These are phyloP conservation scores for Suillus clintonianus DNA, from an alignment of 768 basidiomycete species.

Conservation along the genomic window DNA sequence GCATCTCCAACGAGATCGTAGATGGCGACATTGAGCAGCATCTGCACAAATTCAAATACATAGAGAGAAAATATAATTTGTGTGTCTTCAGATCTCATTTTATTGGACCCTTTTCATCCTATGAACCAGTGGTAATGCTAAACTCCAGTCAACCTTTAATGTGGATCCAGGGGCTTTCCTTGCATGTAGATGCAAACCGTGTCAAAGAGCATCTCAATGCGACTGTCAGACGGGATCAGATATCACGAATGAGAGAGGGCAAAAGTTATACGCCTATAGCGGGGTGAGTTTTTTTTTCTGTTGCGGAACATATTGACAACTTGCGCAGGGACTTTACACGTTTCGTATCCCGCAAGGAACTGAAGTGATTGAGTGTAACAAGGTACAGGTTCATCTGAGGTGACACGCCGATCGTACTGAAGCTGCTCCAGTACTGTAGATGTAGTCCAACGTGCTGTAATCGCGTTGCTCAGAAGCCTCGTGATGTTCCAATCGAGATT, in stretches of 20 bases:
- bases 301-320: slow-evolving; percentile 1
- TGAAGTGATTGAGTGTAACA: slow-evolving; percentile 69
- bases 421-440: slow-evolving; percentile 40
- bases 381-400: slow-evolving; percentile 35
- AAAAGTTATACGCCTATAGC: slow-evolving; percentile 45
- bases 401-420: neutral
- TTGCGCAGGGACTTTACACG: slow-evolving; percentile 48
- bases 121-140: slow-evolving; percentile 11
- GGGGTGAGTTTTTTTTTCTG: slow-evolving; percentile 28
- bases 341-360: slow-evolving; percentile 43
- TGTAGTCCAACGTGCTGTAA: slow-evolving; percentile 53
- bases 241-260: slow-evolving; percentile 29
- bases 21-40: slow-evolving; percentile 43
- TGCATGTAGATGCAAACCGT: slow-evolving; percentile 45
- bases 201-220: slow-evolving; percentile 39
- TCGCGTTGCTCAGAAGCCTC: slow-evolving; percentile 60
- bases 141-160: slow-evolving; percentile 19
- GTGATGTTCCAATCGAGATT: slow-evolving; percentile 60
- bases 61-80: slow-evolving; percentile 55
- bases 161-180: slow-evolving; percentile 38
- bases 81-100: slow-evolving; percentile 29
- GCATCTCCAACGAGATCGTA: slow-evolving; percentile 35
- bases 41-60: slow-evolving; percentile 47
- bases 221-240: slow-evolving; percentile 51
- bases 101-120: neutral